These are phyloP conservation scores for Aspergillus nomiae DNA, from an alignment of 2,329 filamentous ascomycete genomes.

Conservation along the genomic window DNA sequence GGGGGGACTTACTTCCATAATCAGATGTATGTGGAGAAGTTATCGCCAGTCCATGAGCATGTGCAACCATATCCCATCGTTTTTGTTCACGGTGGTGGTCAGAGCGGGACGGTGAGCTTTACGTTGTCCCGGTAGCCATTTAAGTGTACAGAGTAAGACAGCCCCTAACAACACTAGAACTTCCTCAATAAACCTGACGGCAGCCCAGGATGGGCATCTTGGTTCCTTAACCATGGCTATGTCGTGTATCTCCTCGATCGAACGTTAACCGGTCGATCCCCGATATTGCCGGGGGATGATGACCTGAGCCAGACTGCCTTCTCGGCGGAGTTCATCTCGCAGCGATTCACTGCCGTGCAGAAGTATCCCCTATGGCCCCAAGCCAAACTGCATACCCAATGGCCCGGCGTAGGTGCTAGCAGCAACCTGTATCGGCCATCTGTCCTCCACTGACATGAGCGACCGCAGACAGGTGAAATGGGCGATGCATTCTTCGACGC, in stretches of 20 bases:
- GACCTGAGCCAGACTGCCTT: constrained; percentile 18
- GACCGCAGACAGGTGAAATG: constrained; percentile 24
- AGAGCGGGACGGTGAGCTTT: constrained; percentile 31
- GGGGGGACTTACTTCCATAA: not conserved
- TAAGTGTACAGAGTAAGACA: too few species aligned
- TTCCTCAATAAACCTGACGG: constrained; percentile 53
- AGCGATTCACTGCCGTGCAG: constrained; percentile 36
- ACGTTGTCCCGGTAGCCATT: not conserved
- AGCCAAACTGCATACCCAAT: constrained; percentile 41
- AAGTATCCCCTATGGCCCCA: constrained; percentile 36
- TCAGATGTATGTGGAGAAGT: constrained; percentile 40
- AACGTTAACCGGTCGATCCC: constrained; percentile 38
- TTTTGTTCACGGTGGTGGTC: constrained; percentile 32
- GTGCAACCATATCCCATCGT: constrained; percentile 32
- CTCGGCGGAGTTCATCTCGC: constrained; percentile 25
- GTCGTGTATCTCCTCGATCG: constrained; percentile 48
- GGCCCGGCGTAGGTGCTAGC: constrained; percentile 31
- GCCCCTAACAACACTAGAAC: constrained; percentile 28
- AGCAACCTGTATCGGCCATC: not conserved
- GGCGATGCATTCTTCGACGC: constrained; percentile 31
- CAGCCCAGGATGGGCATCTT: constrained; percentile 50
- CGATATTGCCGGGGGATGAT: constrained; percentile 25
- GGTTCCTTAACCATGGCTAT: constrained; percentile 49
- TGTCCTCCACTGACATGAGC: not conserved
- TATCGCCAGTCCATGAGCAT: constrained; percentile 24